phyloP scores from a whole-genome alignment of 371 early-diverging fungal genomes.

The Thermomucor indicae-seudaticae region DNA sequence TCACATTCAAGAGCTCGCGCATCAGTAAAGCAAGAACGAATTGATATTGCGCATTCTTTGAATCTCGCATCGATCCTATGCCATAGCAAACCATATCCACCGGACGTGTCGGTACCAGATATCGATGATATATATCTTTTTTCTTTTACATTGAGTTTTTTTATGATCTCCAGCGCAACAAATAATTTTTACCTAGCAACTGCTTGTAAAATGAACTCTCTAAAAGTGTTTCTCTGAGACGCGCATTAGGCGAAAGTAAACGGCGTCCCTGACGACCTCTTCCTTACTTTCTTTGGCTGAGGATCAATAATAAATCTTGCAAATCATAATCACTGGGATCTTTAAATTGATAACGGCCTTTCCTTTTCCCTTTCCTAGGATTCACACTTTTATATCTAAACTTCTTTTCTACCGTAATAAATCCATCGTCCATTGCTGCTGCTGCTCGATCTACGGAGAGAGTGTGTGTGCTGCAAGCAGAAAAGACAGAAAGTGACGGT shows the following conservation, averaged over 20 bases:
- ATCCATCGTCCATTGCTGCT: conserved; percentile 19
- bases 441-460: too few relatives aligned
- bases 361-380: not conserved
- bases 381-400: conserved; percentile 9
- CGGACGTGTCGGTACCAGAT: conserved; percentile 13
- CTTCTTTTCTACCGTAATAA: conserved; percentile 10
- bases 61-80: conserved; percentile 56
- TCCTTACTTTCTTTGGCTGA: conserved; percentile 24
- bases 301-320: conserved; percentile 16
- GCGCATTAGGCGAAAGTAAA: not conserved
- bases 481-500: too few relatives aligned
- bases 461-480: too few relatives aligned
- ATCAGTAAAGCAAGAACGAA: conserved; percentile 48
- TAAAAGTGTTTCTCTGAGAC: conserved; percentile 19
- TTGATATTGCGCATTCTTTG: conserved; percentile 57
- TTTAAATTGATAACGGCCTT: conserved; percentile 3
- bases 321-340: conserved; percentile 32
- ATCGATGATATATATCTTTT: conserved; percentile 19
- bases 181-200: conserved; percentile 13
- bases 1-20: conserved; percentile 29
- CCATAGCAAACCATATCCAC: conserved; percentile 62
- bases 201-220: conserved; percentile 36
- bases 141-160: not conserved
- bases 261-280: not conserved
- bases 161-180: not conserved